These are phyloP conservation scores for Boletus patriciae DNA, from an alignment of 768 basidiomycete species.

Conservation along the genomic window DNA sequence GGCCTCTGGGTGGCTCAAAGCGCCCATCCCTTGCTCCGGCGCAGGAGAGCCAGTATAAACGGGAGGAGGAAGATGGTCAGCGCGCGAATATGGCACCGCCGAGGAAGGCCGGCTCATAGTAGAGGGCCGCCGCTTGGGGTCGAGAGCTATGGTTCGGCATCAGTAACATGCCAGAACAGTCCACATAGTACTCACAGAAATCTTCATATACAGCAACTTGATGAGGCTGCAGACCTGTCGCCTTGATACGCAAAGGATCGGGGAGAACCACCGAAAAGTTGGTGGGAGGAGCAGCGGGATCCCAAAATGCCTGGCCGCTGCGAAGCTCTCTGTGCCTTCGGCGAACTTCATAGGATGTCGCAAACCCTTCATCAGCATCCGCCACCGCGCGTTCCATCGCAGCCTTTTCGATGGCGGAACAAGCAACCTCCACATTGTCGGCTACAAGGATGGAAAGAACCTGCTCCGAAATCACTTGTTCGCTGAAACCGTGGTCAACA, in stretches of 20 bases:
- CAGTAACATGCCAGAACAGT: slow-evolving; percentile 12
- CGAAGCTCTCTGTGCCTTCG: slow-evolving; percentile 86
- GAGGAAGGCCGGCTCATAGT: slow-evolving; percentile 66
- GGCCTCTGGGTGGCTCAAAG: slow-evolving; percentile 72
- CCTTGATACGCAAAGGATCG: slow-evolving; percentile 83
- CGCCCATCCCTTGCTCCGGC: slow-evolving; percentile 50
- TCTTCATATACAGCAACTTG: slow-evolving; percentile 95
- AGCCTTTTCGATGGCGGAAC: slow-evolving; percentile 92
- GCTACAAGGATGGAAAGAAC: slow-evolving; percentile 76
- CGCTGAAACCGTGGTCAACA: slow-evolving; percentile 84
- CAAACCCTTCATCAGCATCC: slow-evolving; percentile 91
- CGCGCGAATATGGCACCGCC: slow-evolving; percentile 61
- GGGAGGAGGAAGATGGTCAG: slow-evolving; percentile 41
- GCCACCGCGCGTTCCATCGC: slow-evolving; percentile 94
- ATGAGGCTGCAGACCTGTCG: slow-evolving; percentile 74
- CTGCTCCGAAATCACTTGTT: slow-evolving; percentile 82
- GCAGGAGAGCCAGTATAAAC: slow-evolving; percentile 63
- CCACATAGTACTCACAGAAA: slow-evolving; percentile 56
- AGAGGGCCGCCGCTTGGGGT: slow-evolving; percentile 54
- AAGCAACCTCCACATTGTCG: slow-evolving; percentile 93
- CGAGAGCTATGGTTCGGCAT: slow-evolving; percentile 41
- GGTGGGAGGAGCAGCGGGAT: slow-evolving; percentile 68
- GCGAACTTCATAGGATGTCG: slow-evolving; percentile 76
- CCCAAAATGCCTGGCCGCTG: slow-evolving; percentile 83
- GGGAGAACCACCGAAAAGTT: slow-evolving; percentile 75